Evolutionary conservation across 2,329 filamentous ascomycete species (phyloP), one percentile per base, ranked within the genome.

Genomic region (Calonectria hongkongensis): DNA sequence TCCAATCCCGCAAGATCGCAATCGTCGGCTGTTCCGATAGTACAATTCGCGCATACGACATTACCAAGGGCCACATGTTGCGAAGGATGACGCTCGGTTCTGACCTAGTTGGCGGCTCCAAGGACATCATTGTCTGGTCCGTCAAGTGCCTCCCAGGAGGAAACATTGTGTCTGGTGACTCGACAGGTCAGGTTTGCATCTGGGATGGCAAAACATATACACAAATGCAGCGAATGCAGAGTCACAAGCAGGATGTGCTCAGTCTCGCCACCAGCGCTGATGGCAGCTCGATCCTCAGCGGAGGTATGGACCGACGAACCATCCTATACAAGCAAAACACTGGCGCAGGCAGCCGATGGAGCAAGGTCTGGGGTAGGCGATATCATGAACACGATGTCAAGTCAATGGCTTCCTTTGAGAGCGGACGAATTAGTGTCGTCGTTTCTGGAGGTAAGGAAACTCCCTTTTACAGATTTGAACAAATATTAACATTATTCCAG

Each of bases 371-470:
- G 84, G 95, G 98, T 81, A 90, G 94, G 76, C 90, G 95, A 81
- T 96, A 96, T 81, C 97, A 99, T 82, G 92, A 93, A 56, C 96
- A 98, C 83, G 97, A 99, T 85, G 95, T 98, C 79, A 98, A 98
- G 86, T 91, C 95, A 1, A 94, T 98, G 91, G 94, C 95, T 41
- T 92, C 94, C 0, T 98, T 96, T 76, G 97, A 99, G 83, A 93
- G 93, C 66, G 92, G 90, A 64, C 92, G 92, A 63, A 91, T 98
- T 81, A 98, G 95, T 80, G 92, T 98, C 68, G 88, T 98, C 13
- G 94, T 98, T 18, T 97, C 96, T 75, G 97, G 97, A 90, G 97
- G 95, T 94, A 87, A 84, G 88, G 82, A n/a, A 8, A 67, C n/a
- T 15, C 54, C 12, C 9, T 28, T 25, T 51, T 27, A 12, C 28